Percentiles rank a stretch among this genome's conserved stretches.
Conservation (phyloP, 140 eudicot species). For the Flaveria floridana region DNA sequence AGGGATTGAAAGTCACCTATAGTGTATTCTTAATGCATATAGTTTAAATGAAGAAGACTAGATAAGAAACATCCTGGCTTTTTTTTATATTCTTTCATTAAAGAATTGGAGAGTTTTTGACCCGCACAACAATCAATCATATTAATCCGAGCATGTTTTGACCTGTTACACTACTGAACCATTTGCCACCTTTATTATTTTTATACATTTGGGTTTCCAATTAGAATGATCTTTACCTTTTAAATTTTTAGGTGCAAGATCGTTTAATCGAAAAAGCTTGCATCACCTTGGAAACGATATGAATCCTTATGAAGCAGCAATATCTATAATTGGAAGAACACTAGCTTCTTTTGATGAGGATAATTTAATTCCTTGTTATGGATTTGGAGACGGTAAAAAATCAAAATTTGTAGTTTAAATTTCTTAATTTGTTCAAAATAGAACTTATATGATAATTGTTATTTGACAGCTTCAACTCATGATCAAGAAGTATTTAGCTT, state of each 20-base stretch:
- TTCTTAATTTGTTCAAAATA: conserved; percentile 11
- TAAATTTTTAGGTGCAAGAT: conserved; percentile 60
- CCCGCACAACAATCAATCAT: neutral
- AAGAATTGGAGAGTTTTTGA: neutral
- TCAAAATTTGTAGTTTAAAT: neutral
- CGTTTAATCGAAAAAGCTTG: conserved; percentile 74
- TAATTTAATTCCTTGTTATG: conserved; percentile 88
- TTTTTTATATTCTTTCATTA: neutral
- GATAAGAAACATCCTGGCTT: conserved; percentile 2
- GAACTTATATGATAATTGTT: conserved; percentile 17
- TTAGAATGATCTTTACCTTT: conserved; percentile 19
- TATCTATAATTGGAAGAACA: conserved; percentile 91
- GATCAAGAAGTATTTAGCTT: conserved; percentile 97
- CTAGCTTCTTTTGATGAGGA: conserved; percentile 86
- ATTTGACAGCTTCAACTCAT: conserved; percentile 81
- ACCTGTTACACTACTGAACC: neutral
- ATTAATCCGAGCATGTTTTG: neutral
- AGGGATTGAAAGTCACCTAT: conserved; percentile 1
- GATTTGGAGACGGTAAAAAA: conserved; percentile 87
- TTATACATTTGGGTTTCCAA: conserved; percentile 4
- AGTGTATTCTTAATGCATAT: neutral
- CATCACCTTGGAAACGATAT: conserved; percentile 69
- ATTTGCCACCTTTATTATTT: conserved; percentile 2
- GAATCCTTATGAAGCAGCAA: conserved; percentile 93
- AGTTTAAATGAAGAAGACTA: neutral